Evolutionary conservation across 495 filamentous ascomycete species (phyloP).

Genomic region (Cudoniella acicularis): DNA sequence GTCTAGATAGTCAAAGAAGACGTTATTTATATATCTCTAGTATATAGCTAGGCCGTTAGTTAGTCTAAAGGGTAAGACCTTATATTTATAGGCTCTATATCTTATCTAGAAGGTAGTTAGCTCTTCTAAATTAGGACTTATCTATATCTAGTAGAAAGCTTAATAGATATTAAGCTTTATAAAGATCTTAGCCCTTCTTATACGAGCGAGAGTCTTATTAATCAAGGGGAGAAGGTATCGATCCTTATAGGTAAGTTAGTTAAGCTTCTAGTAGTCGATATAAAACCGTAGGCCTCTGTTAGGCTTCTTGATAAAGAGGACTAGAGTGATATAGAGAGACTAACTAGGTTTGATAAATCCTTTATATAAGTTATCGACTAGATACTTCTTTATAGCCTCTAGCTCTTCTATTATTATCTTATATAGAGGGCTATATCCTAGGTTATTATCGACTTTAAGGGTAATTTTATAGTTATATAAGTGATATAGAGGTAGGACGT

Average conservation of each 20-base stretch:
- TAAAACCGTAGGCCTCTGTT: slow-evolving; percentile 35
- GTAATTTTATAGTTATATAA: too few species aligned
- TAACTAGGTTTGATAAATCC: too few species aligned
- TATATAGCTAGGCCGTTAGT: slow-evolving; percentile 25
- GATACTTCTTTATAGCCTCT: too few species aligned
- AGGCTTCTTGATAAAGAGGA: slow-evolving; percentile 36
- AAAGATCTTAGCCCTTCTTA: slow-evolving; percentile 29
- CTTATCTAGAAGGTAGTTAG: slow-evolving; percentile 30
- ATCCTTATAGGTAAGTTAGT: slow-evolving; percentile 42
- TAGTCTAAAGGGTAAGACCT: slow-evolving; percentile 28
- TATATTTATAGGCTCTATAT: too few species aligned
- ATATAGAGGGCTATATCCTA: too few species aligned
- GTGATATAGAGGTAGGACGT: too few species aligned
- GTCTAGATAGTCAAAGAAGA: slow-evolving; percentile 24
- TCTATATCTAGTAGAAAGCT: slow-evolving; percentile 34
- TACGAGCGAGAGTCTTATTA: slow-evolving; percentile 31
- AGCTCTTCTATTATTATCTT: too few species aligned
- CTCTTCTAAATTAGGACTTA: slow-evolving; percentile 17
- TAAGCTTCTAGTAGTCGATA: too few species aligned
- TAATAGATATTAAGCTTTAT: slow-evolving; percentile 44
- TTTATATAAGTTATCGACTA: too few species aligned
- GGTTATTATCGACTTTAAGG: too few species aligned
- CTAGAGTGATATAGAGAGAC: slow-evolving; percentile 21
- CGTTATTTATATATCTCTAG: slow-evolving; percentile 27
- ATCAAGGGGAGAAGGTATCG: slow-evolving; percentile 43